A percentile compares a stretch with the other conserved stretches of the same genome.
phyloP scores from a whole-genome alignment of 2,329 filamentous ascomycete species.

The Neopestalotiopsis clavispora region DNA sequence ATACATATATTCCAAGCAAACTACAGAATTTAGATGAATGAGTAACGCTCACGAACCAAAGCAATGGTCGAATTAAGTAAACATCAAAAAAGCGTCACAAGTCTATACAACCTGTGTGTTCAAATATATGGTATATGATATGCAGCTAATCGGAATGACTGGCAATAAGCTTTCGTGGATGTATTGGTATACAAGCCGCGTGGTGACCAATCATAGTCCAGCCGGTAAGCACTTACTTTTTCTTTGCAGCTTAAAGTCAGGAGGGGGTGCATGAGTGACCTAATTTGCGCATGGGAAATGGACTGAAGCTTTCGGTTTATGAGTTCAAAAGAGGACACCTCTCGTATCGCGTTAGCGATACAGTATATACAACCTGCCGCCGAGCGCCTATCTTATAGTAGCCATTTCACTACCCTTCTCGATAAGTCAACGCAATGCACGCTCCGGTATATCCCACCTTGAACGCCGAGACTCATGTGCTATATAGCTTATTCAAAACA shows the following conservation, averaged over 20 bases:
- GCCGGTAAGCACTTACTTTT: too few species aligned
- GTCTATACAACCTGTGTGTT: neutral
- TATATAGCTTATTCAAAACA: constrained; percentile 1
- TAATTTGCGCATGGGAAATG: neutral
- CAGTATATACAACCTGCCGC: constrained; percentile 4
- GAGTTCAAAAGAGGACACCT: neutral
- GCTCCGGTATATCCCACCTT: constrained; percentile 9
- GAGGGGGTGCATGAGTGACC: too few species aligned
- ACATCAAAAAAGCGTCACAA: too few species aligned
- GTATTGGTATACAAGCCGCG: too few species aligned
- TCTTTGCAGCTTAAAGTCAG: too few species aligned
- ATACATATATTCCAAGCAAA: neutral
- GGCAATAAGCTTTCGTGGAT: too few species aligned
- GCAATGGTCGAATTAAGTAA: neutral
- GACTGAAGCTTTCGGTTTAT: neutral
- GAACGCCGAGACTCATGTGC: constrained; percentile 10
- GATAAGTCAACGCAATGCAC: constrained; percentile 3
- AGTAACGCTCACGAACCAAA: neutral
- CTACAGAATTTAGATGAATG: neutral
- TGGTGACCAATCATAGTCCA: too few species aligned
- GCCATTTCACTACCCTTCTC: neutral
- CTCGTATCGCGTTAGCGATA: neutral
- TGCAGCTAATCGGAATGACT: too few species aligned
- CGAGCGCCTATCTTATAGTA: constrained; percentile 7
- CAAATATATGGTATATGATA: too few species aligned